Percentiles rank a stretch among this genome's conserved stretches.
phyloP scores from a whole-genome alignment of 371 early-diverging fungal genomes.

The Lichtheimia ramosa region DNA sequence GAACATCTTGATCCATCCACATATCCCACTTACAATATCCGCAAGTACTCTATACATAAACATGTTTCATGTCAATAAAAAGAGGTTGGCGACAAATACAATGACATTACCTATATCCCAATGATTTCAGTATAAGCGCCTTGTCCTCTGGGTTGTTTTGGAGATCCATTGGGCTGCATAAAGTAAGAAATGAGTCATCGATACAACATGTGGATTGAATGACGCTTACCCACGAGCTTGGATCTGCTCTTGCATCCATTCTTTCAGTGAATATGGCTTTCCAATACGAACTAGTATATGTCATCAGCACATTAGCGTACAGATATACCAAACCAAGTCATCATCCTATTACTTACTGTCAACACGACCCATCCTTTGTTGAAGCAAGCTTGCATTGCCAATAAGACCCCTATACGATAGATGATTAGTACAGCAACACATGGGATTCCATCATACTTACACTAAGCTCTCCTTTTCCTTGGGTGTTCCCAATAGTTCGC shows the following conservation, averaged over 20 bases:
- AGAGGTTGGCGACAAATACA: not conserved
- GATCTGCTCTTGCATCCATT: constrained; percentile 61
- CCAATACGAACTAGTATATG: constrained; percentile 66
- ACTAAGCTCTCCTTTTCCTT: constrained; percentile 82
- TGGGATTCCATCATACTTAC: constrained; percentile 15
- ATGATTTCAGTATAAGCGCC: constrained; percentile 34
- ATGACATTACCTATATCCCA: constrained; percentile 48
- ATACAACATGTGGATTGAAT: not conserved
- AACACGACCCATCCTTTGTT: constrained; percentile 75
- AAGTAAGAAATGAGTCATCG: not conserved
- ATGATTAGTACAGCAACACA: not conserved
- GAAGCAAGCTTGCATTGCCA: constrained; percentile 51
- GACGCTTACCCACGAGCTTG: constrained; percentile 41
- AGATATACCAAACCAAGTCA: not conserved
- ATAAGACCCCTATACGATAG: constrained; percentile 36
- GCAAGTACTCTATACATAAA: constrained; percentile 57
- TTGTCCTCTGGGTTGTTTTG: constrained; percentile 24
- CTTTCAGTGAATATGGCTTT: constrained; percentile 68
- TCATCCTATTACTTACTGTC: constrained; percentile 31
- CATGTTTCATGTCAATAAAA: not conserved
- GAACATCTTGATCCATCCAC: not conserved
- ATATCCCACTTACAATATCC: constrained; percentile 57
- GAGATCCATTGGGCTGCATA: constrained; percentile 24
- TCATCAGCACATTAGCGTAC: not conserved
- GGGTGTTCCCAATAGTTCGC: constrained; percentile 80